These are phyloP conservation scores for Salix caprea DNA, from an alignment of 345 rosid species.

Conservation along the genomic window DNA sequence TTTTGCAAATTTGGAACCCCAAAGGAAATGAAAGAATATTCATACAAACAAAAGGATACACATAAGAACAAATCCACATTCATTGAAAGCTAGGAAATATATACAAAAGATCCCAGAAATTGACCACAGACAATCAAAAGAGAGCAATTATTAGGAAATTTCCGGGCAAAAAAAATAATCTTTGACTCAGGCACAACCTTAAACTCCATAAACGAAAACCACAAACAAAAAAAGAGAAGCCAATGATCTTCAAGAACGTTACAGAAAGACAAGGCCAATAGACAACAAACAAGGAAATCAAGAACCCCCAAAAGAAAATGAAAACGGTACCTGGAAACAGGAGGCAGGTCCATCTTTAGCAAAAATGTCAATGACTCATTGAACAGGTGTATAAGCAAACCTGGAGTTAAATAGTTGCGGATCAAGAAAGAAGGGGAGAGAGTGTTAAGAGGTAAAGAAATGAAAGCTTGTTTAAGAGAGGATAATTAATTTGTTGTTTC, in stretches of 20 bases:
- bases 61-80: conserved; percentile 12
- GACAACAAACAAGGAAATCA: not conserved
- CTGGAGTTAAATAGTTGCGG: conserved; percentile 26
- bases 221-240: not conserved
- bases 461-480: not conserved
- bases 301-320: not conserved
- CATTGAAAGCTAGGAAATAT: not conserved
- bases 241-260: not conserved
- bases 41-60: not conserved
- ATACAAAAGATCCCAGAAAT: conserved; percentile 5
- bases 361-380: conserved; percentile 25
- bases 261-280: not conserved
- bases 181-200: not conserved
- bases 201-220: not conserved
- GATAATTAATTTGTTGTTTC: not conserved
- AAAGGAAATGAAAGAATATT: not conserved
- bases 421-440: conserved; percentile 30
- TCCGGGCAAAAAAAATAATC: conserved; percentile 11
- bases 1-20: not conserved
- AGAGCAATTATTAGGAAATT: not conserved
- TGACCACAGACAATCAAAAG: not conserved
- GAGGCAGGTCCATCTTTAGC: conserved; percentile 18
- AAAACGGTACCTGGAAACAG: conserved; percentile 21
- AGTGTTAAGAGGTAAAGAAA: conserved; percentile 11
- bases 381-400: not conserved